Evolutionary conservation across 2,329 filamentous ascomycete genomes (phyloP), one percentile per base, ranked within the genome.

Genomic region (Phialocephala sp.): DNA sequence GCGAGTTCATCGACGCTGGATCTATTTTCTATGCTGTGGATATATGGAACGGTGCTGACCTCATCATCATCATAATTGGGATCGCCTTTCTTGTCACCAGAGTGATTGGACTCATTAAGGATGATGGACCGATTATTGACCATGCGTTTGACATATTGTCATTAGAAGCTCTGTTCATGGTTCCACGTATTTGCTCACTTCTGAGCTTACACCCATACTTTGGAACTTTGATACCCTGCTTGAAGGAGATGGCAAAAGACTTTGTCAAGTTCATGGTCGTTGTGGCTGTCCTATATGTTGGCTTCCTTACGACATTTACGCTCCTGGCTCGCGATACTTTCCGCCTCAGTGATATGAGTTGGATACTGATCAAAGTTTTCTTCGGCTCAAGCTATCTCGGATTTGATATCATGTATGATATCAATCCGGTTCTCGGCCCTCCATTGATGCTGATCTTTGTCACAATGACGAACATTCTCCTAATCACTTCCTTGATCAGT

Each of bases 191-290:
- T 71, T 97, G 91, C 79, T 96, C 93, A 15, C 85, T 97, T 60
- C 84, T 97, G 68, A 94, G 91, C 75, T 79, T 97, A 69, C 93
- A 93, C 72, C 92, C 92, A 1, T 97, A 96, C 76, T 97, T 95
- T 85, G 94, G 92, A 50, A 95, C 91, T 0, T 78, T 95, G 58
- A 94, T 97, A 66, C 94, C 93, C 0, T 96, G 94, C 69, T 83
- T 97, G 59, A 95, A 95, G 76, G 92, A 94, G 76, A 97, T 97
- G 94, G 87, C 91, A 45, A 94, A 94, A 78, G 93, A 97, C 76
- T 97, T 97, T 76, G 78, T 94, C 77, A 94, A 94, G 74, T 97
- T 95, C 75, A 85, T 88, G 63, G 90, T 92, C 1, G 84, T 94
- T 32, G 91, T 96, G 52, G 81, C 92, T 57, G 90, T 97, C 62